Base-by-base conservation (phyloP, 441 rosid species). In the Syzygium syzygioides region DNA sequence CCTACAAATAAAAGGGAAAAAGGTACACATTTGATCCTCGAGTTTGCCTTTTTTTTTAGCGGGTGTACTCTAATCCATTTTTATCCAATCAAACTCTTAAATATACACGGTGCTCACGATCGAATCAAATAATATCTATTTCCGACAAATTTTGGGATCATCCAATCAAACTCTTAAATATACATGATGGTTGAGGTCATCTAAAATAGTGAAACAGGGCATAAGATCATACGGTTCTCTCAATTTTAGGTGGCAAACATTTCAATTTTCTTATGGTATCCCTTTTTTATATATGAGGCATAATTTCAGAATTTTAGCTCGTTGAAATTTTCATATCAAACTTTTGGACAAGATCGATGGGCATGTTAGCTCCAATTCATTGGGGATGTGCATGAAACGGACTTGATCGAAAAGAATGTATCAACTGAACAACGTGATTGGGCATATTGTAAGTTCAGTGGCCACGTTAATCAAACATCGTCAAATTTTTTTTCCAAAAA, bases 181-280 rank as follows among this genome's bases (percentile, higher is more conserved):
- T 32, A 32, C n/a, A 59, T 25, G 62, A 57, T 57, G 28, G 28
- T 25, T 28, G 4, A 20, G 7, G 0, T 37, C n/a, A 2, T 41
- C 10, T 17, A 20, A 76, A 23, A 41, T 13, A 14, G 9, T 41
- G n/a, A 23, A 41, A 12, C 1, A 3, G 0, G 17, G n/a, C 7
- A 4, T 3, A 23, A 41, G n/a, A 76, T 41, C 0, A 0, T 0
- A 76, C 0, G 4, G 0, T 12, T 23, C n/a, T 4, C 83, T 23
- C 0, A 1, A 0, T 41, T 13, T 76, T 12, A 41, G 18, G n/a
- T 37, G 28, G 1, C 8, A 1, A 19, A 23, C 4, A 9, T 34
- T 19, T 20, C 1, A 1, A 37, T 37, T 37, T 68, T 37, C 17
- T 71, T 20, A 20, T 37, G 13, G 1, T 17, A 17, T 17, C 5